These are phyloP conservation scores for Blastobotrys peoriensis DNA, from an alignment of 805 yeast genomes.

Conservation along the genomic window DNA sequence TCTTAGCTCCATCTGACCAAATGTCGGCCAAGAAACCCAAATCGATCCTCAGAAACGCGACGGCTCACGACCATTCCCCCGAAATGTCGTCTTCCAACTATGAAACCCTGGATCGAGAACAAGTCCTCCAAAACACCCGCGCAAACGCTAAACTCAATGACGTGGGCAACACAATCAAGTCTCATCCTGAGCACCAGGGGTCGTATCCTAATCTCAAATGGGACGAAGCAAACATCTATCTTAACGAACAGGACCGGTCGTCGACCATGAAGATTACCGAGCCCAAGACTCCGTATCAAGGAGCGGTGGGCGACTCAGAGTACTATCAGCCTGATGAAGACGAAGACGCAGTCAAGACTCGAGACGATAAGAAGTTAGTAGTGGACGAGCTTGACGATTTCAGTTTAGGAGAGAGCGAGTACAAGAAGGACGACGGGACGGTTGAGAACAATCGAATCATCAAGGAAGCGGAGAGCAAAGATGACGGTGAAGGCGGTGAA, in stretches of 20 bases:
- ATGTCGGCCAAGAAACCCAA: not conserved
- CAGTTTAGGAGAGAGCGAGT: slow-evolving; percentile 29
- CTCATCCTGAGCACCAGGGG: slow-evolving; percentile 24
- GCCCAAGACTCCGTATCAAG: slow-evolving; percentile 93
- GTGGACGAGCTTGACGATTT: slow-evolving; percentile 23
- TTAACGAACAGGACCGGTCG: slow-evolving; percentile 66
- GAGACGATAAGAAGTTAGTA: slow-evolving; percentile 34
- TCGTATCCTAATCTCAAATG: slow-evolving; percentile 51
- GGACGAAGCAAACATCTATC: slow-evolving; percentile 73
- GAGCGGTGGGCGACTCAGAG: slow-evolving; percentile 69
- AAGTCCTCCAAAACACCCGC: slow-evolving; percentile 74
- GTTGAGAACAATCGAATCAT: slow-evolving; percentile 24
- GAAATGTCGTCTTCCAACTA: not conserved
- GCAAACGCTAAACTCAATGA: slow-evolving; percentile 49
- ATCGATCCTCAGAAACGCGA: not conserved
- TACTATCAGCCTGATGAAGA: slow-evolving; percentile 70
- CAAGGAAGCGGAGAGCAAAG: slow-evolving; percentile 15
- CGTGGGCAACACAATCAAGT: slow-evolving; percentile 18
- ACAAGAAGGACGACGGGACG: slow-evolving; percentile 16
- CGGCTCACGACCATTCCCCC: slow-evolving; percentile 3
- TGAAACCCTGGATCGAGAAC: slow-evolving; percentile 40
- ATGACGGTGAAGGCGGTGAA: slow-evolving; percentile 23
- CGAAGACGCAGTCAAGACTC: slow-evolving; percentile 42
- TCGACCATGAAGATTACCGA: slow-evolving; percentile 84
- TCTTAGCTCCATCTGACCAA: no score